A percentile compares a stretch with the other conserved stretches of the same genome.
These are phyloP conservation scores for Tinospora cordifolia DNA, from an alignment of 164 flowering plant genomes.

Conservation along the genomic window DNA sequence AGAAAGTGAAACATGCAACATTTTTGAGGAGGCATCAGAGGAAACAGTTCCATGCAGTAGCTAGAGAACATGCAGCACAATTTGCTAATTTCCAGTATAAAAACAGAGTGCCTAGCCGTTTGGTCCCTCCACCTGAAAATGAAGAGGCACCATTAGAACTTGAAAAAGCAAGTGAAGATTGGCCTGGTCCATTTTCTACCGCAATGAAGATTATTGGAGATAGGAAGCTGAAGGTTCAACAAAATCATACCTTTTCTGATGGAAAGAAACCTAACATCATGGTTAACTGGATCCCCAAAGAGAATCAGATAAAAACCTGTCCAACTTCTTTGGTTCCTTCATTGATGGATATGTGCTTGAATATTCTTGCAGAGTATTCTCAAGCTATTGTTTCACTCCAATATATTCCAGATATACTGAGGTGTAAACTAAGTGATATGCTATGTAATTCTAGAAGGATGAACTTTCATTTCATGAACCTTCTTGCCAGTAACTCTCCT, in stretches of 20 bases:
- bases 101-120: slow-evolving; percentile 22
- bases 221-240: slow-evolving; percentile 27
- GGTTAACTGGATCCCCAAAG: slow-evolving; percentile 48
- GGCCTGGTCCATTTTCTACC: slow-evolving; percentile 97
- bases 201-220: slow-evolving; percentile 72
- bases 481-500: slow-evolving; percentile 57
- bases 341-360: slow-evolving; percentile 42
- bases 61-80: slow-evolving; percentile 36
- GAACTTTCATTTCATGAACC: slow-evolving; percentile 42
- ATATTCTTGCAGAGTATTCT: slow-evolving; percentile 46
- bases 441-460: slow-evolving; percentile 65
- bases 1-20: slow-evolving; percentile 1
- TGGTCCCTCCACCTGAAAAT: slow-evolving; percentile 13
- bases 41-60: slow-evolving; percentile 30
- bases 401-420: slow-evolving; percentile 49
- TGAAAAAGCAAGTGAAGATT: slow-evolving; percentile 43
- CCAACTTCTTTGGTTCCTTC: slow-evolving; percentile 33
- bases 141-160: slow-evolving; percentile 18
- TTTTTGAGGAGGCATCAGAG: slow-evolving; percentile 4
- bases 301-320: background rate
- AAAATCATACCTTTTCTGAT: background rate
- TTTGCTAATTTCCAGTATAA: slow-evolving; percentile 42
- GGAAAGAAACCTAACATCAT: slow-evolving; percentile 13
- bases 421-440: slow-evolving; percentile 41
- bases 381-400: slow-evolving; percentile 63